Conservation (phyloP, 495 filamentous ascomycete genomes). For the Mycothermus thermophilus region DNA sequence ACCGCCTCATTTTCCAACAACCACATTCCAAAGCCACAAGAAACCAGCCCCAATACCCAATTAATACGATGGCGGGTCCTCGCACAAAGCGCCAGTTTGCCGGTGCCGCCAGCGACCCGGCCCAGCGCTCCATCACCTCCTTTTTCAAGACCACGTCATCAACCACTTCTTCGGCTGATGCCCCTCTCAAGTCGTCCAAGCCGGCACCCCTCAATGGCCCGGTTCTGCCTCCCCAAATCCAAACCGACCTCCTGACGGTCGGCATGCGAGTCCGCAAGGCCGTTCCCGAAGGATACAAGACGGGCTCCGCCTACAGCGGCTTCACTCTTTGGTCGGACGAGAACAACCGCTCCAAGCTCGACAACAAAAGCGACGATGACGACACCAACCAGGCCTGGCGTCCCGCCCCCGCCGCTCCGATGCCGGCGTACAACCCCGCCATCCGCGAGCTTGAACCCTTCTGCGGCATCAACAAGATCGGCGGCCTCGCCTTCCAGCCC, state of each 20-base stretch:
- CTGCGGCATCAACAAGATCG: constrained; percentile 57
- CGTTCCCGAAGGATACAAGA: constrained; percentile 86
- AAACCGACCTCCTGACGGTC: constrained; percentile 68
- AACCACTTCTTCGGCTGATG: background rate
- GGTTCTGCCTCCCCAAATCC: constrained; percentile 46
- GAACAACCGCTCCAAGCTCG: background rate
- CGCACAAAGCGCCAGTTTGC: constrained; percentile 38
- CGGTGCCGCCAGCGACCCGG: constrained; percentile 35
- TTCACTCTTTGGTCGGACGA: constrained; percentile 33
- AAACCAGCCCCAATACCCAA: no score
- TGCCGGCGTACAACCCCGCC: constrained; percentile 7
- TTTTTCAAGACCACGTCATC: constrained; percentile 25
- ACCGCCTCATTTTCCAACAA: background rate
- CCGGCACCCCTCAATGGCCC: constrained; percentile 28
- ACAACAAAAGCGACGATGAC: no score
- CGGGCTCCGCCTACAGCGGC: constrained; percentile 35
- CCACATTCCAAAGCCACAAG: background rate
- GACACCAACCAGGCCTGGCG: background rate
- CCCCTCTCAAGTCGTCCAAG: constrained; percentile 7
- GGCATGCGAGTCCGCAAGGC: constrained; percentile 90
- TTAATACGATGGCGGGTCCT: constrained; percentile 28
- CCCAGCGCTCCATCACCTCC: constrained; percentile 37
- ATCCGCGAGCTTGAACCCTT: constrained; percentile 54
- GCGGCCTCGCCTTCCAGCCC: constrained; percentile 38
- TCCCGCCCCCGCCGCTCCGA: background rate